Conservation (phyloP, 345 rosid genomes). For the Garcia nutans region DNA sequence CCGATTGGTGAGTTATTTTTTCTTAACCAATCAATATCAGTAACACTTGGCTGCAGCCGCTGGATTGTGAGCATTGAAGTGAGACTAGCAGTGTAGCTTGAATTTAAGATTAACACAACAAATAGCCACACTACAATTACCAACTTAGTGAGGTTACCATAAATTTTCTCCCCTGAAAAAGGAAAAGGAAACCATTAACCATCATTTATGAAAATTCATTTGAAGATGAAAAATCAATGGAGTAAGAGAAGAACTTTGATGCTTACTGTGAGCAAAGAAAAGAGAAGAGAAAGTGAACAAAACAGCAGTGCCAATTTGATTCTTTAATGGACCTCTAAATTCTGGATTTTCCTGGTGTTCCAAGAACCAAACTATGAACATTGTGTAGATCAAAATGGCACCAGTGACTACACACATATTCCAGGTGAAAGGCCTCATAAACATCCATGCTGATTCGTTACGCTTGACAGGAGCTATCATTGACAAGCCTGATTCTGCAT, state of each 20-base stretch:
- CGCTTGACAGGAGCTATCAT: conserved; percentile 43
- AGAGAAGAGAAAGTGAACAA: conserved; percentile 54
- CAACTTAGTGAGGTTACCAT: conserved; percentile 39
- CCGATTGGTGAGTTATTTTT: conserved; percentile 41
- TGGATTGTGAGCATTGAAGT: conserved; percentile 56
- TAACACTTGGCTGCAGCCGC: conserved; percentile 32
- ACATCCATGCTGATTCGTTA: conserved; percentile 37
- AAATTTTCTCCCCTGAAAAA: conserved; percentile 44
- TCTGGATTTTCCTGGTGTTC: conserved; percentile 42
- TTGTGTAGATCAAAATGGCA: conserved; percentile 40
- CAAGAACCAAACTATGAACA: conserved; percentile 47
- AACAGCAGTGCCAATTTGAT: conserved; percentile 42
- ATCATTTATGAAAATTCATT: no score
- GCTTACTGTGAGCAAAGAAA: conserved; percentile 59
- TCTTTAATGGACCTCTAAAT: conserved; percentile 35
- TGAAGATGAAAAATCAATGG: background rate
- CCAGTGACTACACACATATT: conserved; percentile 51
- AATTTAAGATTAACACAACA: conserved; percentile 50
- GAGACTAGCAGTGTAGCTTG: conserved; percentile 63
- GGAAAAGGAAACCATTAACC: background rate
- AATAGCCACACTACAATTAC: conserved; percentile 60
- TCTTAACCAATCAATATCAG: conserved; percentile 37
- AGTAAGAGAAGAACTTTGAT: background rate
- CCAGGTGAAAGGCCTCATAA: conserved; percentile 48
- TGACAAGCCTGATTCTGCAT: conserved; percentile 47